Conservation (phyloP, 192 early-diverging fungal species). For the Podila horticola region DNA sequence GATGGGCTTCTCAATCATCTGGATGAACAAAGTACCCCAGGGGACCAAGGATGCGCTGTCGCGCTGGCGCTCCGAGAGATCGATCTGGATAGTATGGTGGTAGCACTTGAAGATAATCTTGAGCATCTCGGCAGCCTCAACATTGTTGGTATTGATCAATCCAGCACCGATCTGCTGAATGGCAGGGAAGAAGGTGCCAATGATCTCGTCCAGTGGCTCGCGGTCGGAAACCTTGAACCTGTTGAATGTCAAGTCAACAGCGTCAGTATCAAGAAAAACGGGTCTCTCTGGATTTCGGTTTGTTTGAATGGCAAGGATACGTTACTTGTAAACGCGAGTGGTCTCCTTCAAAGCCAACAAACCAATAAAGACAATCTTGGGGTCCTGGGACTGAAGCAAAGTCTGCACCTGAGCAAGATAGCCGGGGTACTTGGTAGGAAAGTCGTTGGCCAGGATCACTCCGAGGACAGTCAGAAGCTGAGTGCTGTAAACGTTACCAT, state of each 20-base stretch:
- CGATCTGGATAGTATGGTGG: conserved; percentile 73
- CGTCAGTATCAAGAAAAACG: no score
- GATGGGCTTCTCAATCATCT: conserved; percentile 77
- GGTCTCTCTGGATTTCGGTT: not conserved
- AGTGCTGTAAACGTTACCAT: conserved; percentile 45
- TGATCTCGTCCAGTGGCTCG: conserved; percentile 73
- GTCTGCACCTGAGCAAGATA: conserved; percentile 74
- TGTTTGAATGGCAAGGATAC: not conserved
- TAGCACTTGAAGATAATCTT: conserved; percentile 90
- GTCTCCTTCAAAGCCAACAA: conserved; percentile 83
- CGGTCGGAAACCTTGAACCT: conserved; percentile 75
- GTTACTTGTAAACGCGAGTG: conserved; percentile 80
- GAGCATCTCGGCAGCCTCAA: conserved; percentile 86
- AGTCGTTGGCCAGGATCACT: conserved; percentile 81
- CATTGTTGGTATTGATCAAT: conserved; percentile 66
- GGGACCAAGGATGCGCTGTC: conserved; percentile 76
- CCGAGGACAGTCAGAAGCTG: conserved; percentile 85
- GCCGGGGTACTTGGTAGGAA: conserved; percentile 82
- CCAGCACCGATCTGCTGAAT: conserved; percentile 81
- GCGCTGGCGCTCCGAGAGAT: conserved; percentile 71
- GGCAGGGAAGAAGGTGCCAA: conserved; percentile 79
- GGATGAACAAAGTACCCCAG: conserved; percentile 90
- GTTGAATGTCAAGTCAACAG: not conserved
- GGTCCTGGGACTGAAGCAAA: conserved; percentile 73
- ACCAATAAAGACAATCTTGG: conserved; percentile 77